Conservation (phyloP, 2,329 filamentous ascomycete species). For the Pseudocercospora crystallina region DNA sequence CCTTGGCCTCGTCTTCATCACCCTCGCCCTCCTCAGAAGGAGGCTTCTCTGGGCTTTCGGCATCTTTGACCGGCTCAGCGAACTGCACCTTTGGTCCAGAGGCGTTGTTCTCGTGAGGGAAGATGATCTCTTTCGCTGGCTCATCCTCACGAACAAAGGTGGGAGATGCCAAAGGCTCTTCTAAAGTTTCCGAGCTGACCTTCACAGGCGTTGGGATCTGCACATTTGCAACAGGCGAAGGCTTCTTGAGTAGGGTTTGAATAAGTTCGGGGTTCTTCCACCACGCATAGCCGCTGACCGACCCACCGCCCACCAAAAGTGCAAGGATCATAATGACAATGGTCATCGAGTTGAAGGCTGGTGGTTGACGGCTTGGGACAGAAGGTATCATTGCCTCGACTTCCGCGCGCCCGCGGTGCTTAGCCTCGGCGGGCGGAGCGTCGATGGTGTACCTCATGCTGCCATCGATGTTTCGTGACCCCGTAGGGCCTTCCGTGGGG, state of each 20-base stretch:
- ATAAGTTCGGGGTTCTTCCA: no score
- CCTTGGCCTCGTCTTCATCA: conserved; percentile 25
- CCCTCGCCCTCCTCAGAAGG: conserved; percentile 30
- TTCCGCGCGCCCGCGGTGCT: no score
- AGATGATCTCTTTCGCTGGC: conserved; percentile 37
- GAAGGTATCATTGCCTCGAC: no score
- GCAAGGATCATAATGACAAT: no score
- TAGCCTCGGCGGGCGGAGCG: conserved; percentile 9
- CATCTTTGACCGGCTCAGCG: conserved; percentile 8
- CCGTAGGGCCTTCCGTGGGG: conserved; percentile 10
- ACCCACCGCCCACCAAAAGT: no score
- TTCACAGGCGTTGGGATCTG: no score
- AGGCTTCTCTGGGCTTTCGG: conserved; percentile 8
- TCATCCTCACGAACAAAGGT: conserved; percentile 32
- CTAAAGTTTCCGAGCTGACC: no score
- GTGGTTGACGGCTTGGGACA: no score
- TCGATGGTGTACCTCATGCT: conserved; percentile 19
- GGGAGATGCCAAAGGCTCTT: neutral
- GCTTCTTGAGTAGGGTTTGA: no score
- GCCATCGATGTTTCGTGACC: conserved; percentile 16
- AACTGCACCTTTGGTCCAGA: conserved; percentile 20
- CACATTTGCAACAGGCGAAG: no score
- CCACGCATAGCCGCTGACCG: no score
- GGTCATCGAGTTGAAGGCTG: no score
- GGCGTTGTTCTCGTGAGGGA: conserved; percentile 26